Evolutionary conservation across 2,329 filamentous ascomycete species (phyloP), one percentile per base, ranked within the genome.

Genomic region (Alternaria incomplexa): DNA sequence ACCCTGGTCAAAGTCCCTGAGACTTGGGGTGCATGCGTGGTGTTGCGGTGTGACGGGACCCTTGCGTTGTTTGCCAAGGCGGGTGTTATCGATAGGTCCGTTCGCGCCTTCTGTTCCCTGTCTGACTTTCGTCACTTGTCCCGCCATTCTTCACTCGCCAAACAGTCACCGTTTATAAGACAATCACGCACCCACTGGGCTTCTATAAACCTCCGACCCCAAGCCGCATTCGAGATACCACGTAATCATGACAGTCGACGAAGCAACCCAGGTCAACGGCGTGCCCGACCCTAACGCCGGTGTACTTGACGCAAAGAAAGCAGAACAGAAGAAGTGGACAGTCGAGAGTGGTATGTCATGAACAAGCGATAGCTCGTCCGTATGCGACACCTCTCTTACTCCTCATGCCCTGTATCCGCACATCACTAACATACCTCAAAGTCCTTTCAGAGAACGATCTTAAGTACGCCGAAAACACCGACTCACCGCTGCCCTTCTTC

Each of bases 401-500:
- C 25, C 52, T 52, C 45, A 43, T 28, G 9, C 15, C 11, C 1
- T 48, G 1, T 3, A 32, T 28, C 28, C 26, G 7, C 22, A 22
- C 5, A 26, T 15, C 3, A 30, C 61, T 67, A 58, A 65, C 64
- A 22, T 40, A 11, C 17, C 22, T 22, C 5, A 25, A 68, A 87
- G 92, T 92, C 28, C 84, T 96, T 26, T 84, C 86, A 11, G 86
- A 87, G 3, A 85, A 96, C 50, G 83, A 87, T 1, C 79, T 84
- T 26, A 85, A 86, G 63, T 86, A 85, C n/a, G 74, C 82, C 23
- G 85, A 89, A 69, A 84, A 87, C 59, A 86, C 91, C 8, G 80
- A 84, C 63, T 96, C 93, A 0, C 94, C 95, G 1, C 79, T 98
- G 11, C 88, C 93, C 32, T 98, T 97, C 84, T 97, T 99, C 81